Evolutionary conservation across 1,284 basidiomycete genomes (phyloP).

Genomic region (Pholiota adiposa): DNA sequence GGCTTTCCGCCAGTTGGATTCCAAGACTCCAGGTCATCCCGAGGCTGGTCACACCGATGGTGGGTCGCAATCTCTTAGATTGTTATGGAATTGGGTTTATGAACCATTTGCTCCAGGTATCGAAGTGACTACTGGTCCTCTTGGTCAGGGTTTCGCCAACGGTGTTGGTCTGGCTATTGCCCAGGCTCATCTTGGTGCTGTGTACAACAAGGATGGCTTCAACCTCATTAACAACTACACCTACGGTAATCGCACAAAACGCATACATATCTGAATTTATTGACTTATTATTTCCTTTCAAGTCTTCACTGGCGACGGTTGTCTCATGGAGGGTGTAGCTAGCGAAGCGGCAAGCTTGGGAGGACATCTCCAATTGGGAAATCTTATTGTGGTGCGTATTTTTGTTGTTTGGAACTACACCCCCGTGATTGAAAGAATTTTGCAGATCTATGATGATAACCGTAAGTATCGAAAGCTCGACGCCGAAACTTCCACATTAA

Average conservation of each 20-base stretch:
- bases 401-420: neutral
- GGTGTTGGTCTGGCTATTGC: conserved; percentile 94
- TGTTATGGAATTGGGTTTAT: conserved; percentile 6
- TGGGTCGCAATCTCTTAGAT: conserved; percentile 22
- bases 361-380: conserved; percentile 91
- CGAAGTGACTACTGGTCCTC: conserved; percentile 95
- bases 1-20: conserved; percentile 84
- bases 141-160: conserved; percentile 94
- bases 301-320: conserved; percentile 94
- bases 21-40: conserved; percentile 91
- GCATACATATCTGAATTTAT: conserved; percentile 2
- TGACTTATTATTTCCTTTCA: conserved; percentile 24
- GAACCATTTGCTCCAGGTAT: conserved; percentile 51
- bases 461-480: conserved; percentile 54
- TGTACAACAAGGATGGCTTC: conserved; percentile 90
- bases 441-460: conserved; percentile 88
- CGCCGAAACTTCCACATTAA: no score
- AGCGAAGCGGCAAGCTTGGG: conserved; percentile 91
- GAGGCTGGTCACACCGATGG: conserved; percentile 90
- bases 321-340: conserved; percentile 95
- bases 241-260: conserved; percentile 59
- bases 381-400: conserved; percentile 81
- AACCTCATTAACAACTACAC: conserved; percentile 90
- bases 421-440: conserved; percentile 13
- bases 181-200: conserved; percentile 86